Conservation (phyloP, 2,329 filamentous ascomycete genomes). For the Curvularia sp. region DNA sequence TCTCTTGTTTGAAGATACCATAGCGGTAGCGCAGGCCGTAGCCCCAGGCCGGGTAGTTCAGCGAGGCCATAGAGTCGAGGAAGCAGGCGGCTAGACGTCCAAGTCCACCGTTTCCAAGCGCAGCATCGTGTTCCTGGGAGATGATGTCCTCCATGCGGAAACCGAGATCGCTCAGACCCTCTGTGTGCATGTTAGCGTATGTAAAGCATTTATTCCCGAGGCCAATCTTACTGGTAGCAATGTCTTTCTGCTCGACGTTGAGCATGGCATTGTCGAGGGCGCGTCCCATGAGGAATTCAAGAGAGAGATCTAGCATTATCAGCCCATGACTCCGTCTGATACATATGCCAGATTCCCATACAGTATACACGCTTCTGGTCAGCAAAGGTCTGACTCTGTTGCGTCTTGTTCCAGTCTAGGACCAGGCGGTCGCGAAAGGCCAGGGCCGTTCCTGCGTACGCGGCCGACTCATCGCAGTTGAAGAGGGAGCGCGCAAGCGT, state of each 20-base stretch:
- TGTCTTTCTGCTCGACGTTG: constrained; percentile 86
- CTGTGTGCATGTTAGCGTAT: constrained; percentile 55
- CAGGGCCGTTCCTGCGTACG: constrained; percentile 88
- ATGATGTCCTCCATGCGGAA: constrained; percentile 98
- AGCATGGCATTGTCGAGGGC: constrained; percentile 98
- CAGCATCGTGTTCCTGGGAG: constrained; percentile 92
- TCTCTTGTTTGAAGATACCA: constrained; percentile 98
- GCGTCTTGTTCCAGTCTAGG: constrained; percentile 96
- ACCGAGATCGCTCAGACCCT: constrained; percentile 84
- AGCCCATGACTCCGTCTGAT: constrained; percentile 8
- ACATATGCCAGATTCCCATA: constrained; percentile 44
- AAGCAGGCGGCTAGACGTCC: constrained; percentile 96
- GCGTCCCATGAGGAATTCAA: constrained; percentile 97
- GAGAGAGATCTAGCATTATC: constrained; percentile 71
- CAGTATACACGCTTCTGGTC: constrained; percentile 96
- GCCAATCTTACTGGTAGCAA: constrained; percentile 71
- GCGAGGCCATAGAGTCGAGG: constrained; percentile 90
- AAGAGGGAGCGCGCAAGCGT: constrained; percentile 94
- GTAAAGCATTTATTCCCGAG: constrained; percentile 1
- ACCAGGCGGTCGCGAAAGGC: constrained; percentile 93
- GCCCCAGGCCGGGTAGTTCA: constrained; percentile 97
- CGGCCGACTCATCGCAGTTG: constrained; percentile 95
- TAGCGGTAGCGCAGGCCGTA: constrained; percentile 96
- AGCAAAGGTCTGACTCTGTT: constrained; percentile 89
- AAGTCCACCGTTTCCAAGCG: constrained; percentile 92